A percentile compares a stretch with the other conserved stretches of the same genome.
Evolutionary conservation across 345 rosid species (phyloP).

Genomic region (Carallia pectinifolia): DNA sequence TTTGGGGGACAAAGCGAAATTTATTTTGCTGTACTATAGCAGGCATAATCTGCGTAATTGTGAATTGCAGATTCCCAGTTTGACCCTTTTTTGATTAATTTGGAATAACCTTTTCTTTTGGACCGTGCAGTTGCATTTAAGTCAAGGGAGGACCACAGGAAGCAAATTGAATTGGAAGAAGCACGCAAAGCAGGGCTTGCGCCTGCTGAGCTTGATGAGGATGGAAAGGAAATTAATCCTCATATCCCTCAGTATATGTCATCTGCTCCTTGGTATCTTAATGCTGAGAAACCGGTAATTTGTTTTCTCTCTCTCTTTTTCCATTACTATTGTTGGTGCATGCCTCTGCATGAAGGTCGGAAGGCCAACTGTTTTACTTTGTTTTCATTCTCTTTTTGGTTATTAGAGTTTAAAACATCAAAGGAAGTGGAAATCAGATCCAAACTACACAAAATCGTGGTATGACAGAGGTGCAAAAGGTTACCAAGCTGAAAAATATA

Average conservation of each 20-base stretch:
- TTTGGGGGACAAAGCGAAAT: too few species aligned
- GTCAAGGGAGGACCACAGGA: constrained; percentile 61
- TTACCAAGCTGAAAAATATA: constrained; percentile 64
- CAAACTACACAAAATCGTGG: constrained; percentile 74
- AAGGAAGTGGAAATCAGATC: constrained; percentile 82
- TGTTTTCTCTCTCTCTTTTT: not conserved
- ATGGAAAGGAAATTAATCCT: constrained; percentile 64
- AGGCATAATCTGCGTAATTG: not conserved
- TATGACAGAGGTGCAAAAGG: constrained; percentile 68
- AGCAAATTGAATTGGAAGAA: constrained; percentile 68
- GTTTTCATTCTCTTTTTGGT: not conserved
- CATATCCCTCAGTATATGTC: constrained; percentile 76
- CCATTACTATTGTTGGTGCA: too few species aligned
- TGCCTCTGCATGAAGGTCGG: not conserved
- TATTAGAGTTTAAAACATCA: constrained; percentile 74
- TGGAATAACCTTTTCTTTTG: not conserved
- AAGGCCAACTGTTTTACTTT: not conserved
- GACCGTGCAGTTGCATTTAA: constrained; percentile 54
- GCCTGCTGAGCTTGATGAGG: constrained; percentile 66
- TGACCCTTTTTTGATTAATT: not conserved
- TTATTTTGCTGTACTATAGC: not conserved
- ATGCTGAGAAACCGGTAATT: constrained; percentile 68
- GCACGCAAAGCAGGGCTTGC: constrained; percentile 77
- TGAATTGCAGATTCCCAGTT: not conserved
- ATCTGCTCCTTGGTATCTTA: constrained; percentile 57